A percentile compares a stretch with the other conserved stretches of the same genome.
These are phyloP conservation scores for Claviceps digitariae DNA, from an alignment of 2,329 filamentous ascomycete species.

Conservation along the genomic window DNA sequence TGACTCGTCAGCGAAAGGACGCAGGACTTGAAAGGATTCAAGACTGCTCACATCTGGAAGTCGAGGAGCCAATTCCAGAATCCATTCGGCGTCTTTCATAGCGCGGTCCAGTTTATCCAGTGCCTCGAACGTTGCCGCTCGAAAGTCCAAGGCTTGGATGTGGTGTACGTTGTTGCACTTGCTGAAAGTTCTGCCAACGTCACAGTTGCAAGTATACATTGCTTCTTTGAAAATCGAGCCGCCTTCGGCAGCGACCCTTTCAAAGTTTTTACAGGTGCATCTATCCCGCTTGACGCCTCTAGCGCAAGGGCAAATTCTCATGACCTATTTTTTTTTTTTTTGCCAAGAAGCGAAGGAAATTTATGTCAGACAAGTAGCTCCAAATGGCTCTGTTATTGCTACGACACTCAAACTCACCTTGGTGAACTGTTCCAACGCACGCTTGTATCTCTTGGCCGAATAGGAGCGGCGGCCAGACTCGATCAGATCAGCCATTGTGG, in stretches of 20 bases:
- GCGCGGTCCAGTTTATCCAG: constrained; percentile 24
- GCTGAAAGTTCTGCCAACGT: constrained; percentile 22
- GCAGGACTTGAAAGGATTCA: too few relatives aligned
- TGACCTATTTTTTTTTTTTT: constrained; percentile 21
- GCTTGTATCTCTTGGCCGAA: constrained; percentile 19
- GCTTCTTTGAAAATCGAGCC: constrained; percentile 28
- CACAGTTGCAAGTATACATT: constrained; percentile 25
- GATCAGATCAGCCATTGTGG: constrained; percentile 10
- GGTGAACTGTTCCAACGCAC: constrained; percentile 24
- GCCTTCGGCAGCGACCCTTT: constrained; percentile 17
- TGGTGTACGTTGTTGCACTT: constrained; percentile 25
- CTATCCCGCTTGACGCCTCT: constrained; percentile 19
- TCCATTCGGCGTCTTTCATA: constrained; percentile 27
- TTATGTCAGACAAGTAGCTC: background rate
- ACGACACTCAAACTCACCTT: constrained; percentile 14
- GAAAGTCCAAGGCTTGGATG: constrained; percentile 27
- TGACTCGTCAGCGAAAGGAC: background rate
- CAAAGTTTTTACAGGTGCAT: constrained; percentile 14
- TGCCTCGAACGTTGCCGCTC: constrained; percentile 26
- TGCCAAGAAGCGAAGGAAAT: too few relatives aligned
- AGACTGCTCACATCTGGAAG: constrained; percentile 22
- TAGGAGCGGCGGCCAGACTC: constrained; percentile 21
- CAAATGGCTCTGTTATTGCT: background rate
- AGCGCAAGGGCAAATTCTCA: constrained; percentile 22
- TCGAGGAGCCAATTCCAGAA: constrained; percentile 27